These are phyloP conservation scores for Bothriochloa decipiens DNA, from an alignment of 176 grass and related monocot species.

Conservation along the genomic window DNA sequence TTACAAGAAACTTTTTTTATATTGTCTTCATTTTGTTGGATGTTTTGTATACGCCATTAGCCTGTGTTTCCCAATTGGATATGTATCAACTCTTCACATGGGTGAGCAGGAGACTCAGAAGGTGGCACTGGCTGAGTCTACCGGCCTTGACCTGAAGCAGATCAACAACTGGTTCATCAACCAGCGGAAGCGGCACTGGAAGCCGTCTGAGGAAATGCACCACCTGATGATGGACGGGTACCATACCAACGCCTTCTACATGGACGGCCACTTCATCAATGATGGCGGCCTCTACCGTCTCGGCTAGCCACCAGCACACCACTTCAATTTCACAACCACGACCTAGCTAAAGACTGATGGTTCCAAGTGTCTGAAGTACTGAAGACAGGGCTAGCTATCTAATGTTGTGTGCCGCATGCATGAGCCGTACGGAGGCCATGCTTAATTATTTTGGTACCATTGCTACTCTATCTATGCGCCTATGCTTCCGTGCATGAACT, in stretches of 20 bases:
- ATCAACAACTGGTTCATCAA: conserved; percentile 99
- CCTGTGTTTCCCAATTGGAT: not conserved
- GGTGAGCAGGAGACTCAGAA: conserved; percentile 81
- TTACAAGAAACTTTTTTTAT: not conserved
- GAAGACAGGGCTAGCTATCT: conserved; percentile 27
- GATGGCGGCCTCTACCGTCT: conserved; percentile 65
- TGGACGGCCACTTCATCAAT: conserved; percentile 80
- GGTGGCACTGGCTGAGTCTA: conserved; percentile 74
- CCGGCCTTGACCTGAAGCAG: conserved; percentile 89
- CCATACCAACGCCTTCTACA: conserved; percentile 72
- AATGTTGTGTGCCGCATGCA: conserved; percentile 15
- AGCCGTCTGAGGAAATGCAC: conserved; percentile 91
- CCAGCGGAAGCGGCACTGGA: conserved; percentile 98
- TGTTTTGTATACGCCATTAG: not conserved
- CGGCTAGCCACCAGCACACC: conserved; percentile 21
- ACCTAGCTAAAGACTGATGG: conserved; percentile 25
- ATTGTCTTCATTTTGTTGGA: not conserved
- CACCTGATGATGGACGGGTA: conserved; percentile 91
- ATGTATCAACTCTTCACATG: not conserved
- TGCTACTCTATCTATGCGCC: not conserved
- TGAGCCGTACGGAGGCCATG: conserved; percentile 16
- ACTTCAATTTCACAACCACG: not conserved
- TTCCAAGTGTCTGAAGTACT: not conserved
- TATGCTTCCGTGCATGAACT: conserved; percentile 23
- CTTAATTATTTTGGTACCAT: conserved; percentile 39